phyloP scores from a whole-genome alignment of 306 rosid species.

The Cyamopsis tetragonoloba region DNA sequence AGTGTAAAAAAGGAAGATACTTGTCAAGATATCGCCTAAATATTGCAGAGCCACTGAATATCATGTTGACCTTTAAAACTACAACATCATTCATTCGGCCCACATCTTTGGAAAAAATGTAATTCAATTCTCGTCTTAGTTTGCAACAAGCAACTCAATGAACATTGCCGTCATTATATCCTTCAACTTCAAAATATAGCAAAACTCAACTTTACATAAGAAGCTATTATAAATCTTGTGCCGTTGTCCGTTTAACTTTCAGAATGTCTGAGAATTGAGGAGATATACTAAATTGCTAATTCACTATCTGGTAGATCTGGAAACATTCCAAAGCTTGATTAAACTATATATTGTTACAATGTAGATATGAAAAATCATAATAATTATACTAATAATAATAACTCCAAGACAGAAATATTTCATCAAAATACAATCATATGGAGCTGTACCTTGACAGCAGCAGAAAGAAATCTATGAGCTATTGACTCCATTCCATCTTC shows the following conservation, averaged over 20 bases:
- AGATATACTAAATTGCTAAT: too few species aligned
- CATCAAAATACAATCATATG: neutral
- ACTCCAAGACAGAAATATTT: slow-evolving; percentile 9
- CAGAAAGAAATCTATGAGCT: slow-evolving; percentile 98
- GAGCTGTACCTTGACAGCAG: slow-evolving; percentile 77
- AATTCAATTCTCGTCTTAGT: neutral
- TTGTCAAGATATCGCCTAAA: neutral
- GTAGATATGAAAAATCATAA: neutral
- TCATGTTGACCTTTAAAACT: neutral
- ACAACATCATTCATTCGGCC: neutral
- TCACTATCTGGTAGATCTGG: neutral
- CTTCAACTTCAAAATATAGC: neutral
- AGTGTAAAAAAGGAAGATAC: neutral
- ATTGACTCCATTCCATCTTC: slow-evolving; percentile 99
- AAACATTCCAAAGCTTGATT: neutral
- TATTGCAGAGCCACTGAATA: neutral
- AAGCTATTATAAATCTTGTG: neutral
- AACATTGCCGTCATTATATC: neutral
- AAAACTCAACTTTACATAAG: neutral
- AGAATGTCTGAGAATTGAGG: neutral
- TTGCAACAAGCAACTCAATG: neutral
- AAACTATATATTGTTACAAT: neutral
- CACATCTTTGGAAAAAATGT: neutral
- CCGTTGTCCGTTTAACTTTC: neutral
- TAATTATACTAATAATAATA: neutral